These are phyloP conservation scores for Vigna hirtella DNA, from an alignment of 306 rosid species.

Conservation along the genomic window DNA sequence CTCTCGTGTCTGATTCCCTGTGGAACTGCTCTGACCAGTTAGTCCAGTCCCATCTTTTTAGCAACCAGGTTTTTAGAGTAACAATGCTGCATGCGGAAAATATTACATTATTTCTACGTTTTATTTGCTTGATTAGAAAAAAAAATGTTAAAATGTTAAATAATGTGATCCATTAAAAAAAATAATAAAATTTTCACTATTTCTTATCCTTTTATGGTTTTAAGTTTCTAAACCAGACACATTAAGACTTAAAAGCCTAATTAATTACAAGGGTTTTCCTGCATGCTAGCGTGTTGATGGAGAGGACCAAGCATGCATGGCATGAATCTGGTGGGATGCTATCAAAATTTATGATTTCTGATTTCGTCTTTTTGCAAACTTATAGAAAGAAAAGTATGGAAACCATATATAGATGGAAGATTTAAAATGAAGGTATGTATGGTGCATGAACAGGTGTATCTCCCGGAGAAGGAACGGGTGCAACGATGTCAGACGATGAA, in stretches of 20 bases:
- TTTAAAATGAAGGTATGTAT: not conserved
- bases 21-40: not conserved
- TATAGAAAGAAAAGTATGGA: not conserved
- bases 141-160: not conserved
- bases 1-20: not conserved
- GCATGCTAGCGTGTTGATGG: not conserved
- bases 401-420: not conserved
- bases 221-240: not conserved
- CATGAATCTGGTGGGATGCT: too few species aligned
- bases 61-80: not conserved
- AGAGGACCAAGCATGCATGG: conserved; percentile 2
- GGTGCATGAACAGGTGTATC: conserved; percentile 64
- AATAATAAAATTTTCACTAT: not conserved
- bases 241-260: not conserved
- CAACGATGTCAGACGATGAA: conserved; percentile 90
- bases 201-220: not conserved
- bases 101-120: not conserved
- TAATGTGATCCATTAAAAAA: not conserved
- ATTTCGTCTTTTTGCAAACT: not conserved
- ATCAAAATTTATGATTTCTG: too few species aligned
- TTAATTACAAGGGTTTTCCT: not conserved
- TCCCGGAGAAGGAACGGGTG: conserved; percentile 87
- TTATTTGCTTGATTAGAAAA: not conserved
- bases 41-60: not conserved
- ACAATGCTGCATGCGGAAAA: not conserved